Base-by-base conservation (phyloP, 2,329 filamentous ascomycete species). In the Beauveria sp. region DNA sequence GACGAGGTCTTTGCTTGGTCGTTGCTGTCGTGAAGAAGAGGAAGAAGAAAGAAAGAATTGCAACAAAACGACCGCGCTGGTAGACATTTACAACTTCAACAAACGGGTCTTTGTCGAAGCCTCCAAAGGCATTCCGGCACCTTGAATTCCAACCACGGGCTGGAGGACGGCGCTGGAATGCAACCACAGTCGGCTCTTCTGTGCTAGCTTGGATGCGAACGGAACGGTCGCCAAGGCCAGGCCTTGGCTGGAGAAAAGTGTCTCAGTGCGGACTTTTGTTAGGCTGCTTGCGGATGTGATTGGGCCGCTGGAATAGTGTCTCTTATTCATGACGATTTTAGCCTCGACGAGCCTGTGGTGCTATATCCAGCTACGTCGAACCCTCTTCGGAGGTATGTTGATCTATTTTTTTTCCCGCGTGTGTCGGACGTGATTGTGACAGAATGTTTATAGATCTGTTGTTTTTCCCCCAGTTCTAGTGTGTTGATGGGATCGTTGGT, bases 141-240 rank as follows among this genome's bases (percentile, higher is more conserved):
- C 53, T 61, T 14, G 46, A 57, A 61, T 61, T 61, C 60, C 60
- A 61, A 47, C 10, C 18, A 24, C n/a, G 18, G 60, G 60, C 53
- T 40, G 53, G 60, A 45, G 18, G 34, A 40, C 14, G 52, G 60
- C 38, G 45, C 28, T 61, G 60, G 60, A 61, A 61, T 61, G 60
- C 53, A 51, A 53, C 46, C 24, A 43, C 40, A 22, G 45, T 16
- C 20, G 42, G 28, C 18, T 42, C 38, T 43, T 47, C 40, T 24
- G 9, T 54, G 51, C 51, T 50, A 43, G 45, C 12, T 34, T 51
- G 45, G 24, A 45, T 40, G 58, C 40, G 9, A 54, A 42, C 58
- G 28, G 58, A 54, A 54, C 40, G 22, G 20, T 20, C 42, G 26
- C 57, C 28, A 16, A 22, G 51, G 6, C 28, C 12, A 46, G 16